Evolutionary conservation across 352 stramenopile genomes (phyloP), one percentile per base, ranked within the genome.

Genomic region (Phytophthora meadii): DNA sequence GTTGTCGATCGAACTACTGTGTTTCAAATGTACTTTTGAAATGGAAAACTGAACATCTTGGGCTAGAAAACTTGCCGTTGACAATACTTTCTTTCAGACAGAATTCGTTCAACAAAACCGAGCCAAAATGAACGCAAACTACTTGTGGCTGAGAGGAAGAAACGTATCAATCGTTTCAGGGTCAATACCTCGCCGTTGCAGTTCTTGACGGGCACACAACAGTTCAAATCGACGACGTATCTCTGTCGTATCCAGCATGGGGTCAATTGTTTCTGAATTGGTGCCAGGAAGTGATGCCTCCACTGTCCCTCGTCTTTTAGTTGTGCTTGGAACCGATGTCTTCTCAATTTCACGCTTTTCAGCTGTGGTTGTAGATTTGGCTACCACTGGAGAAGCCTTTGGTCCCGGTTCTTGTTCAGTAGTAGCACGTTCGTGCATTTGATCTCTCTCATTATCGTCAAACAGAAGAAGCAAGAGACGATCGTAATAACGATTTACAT

Each of bases 31-130:
- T 11, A 36, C 7, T 14, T 36, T 14, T 11, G 5, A 41, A 41
- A 5, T n/a, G 40, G n/a, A 58, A 19, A 54, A 19, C 32, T 40
- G 30, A 24, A 24, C 46, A 41, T 28, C 12, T 61, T 32, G 1
- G 9, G 40, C 14, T 51, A 27, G 24, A 70, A 68, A 70, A 59
- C 27, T 65, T 70, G 47, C 54, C 25, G 49, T 59, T 70, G 40
- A 46, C 39, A 70, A 65, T 65, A 60, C 54, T 54, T 65, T 55
- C 25, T 55, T 58, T 48, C 42, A 55, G 34, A 56, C 10, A 25
- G 39, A 70, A 54, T 52, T 36, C 40, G 61, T 47, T 70, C 34
- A 50, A 44, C 47, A 58, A 65, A 70, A 28, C 45, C 53, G 54
- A 70, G 37, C 46, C 54, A 54, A 56, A 60, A 17, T 12, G 34